phyloP scores from a whole-genome alignment of 306 rosid genomes.

The Glycine latifolia region DNA sequence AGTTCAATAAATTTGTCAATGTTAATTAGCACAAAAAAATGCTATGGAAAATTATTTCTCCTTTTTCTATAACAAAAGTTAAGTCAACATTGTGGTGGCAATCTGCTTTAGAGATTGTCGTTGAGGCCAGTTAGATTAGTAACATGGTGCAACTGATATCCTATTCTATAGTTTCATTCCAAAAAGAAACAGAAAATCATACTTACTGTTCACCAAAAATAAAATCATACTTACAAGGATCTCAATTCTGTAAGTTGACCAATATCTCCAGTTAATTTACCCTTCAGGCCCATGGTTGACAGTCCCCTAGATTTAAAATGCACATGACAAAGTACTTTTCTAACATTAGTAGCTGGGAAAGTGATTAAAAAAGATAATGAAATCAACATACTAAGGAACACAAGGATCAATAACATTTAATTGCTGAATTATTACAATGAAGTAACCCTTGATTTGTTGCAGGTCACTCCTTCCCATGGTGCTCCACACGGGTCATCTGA shows the following conservation, averaged over 20 bases:
- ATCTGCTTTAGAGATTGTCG: background rate
- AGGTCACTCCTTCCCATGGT: slow-evolving; percentile 90
- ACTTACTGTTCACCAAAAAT: too few species aligned
- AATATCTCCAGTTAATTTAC: slow-evolving; percentile 72
- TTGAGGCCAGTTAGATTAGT: background rate
- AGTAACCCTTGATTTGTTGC: slow-evolving; percentile 80
- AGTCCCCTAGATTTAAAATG: slow-evolving; percentile 62
- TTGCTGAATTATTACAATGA: slow-evolving; percentile 66
- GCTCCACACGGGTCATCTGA: slow-evolving; percentile 81
- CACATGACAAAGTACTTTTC: background rate
- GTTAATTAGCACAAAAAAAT: slow-evolving; percentile 30
- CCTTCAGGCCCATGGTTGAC: slow-evolving; percentile 77
- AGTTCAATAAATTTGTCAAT: slow-evolving; percentile 37
- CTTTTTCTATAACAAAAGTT: background rate
- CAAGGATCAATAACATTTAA: slow-evolving; percentile 3
- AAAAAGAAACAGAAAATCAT: slow-evolving; percentile 16
- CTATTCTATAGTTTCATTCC: background rate
- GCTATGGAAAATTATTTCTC: slow-evolving; percentile 35
- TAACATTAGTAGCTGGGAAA: slow-evolving; percentile 17
- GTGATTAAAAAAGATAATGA: background rate
- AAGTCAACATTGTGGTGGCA: background rate
- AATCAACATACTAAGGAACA: slow-evolving; percentile 7
- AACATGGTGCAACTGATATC: slow-evolving; percentile 11
- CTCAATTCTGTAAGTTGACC: slow-evolving; percentile 69
- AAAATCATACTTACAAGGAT: slow-evolving; percentile 67